Evolutionary conservation across 371 early-diverging fungal genomes (phyloP).

Genomic region (Nematocida sp.): DNA sequence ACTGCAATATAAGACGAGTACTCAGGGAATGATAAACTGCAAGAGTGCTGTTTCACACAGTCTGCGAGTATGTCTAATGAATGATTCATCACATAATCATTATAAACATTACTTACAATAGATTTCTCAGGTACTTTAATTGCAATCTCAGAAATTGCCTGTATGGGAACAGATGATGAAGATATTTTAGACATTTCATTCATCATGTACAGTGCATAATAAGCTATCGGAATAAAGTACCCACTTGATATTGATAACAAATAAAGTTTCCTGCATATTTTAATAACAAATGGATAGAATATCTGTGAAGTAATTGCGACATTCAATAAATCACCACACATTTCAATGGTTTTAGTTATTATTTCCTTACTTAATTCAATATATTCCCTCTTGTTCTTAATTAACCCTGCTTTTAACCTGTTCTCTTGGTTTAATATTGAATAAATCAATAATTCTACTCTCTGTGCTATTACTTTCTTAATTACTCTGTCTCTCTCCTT

Average conservation of each 20-base stretch:
- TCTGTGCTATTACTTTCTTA: slow-evolving; percentile 15
- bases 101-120: slow-evolving; percentile 24
- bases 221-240: slow-evolving; percentile 40
- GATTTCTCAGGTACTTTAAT: slow-evolving; percentile 40
- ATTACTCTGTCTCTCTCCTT: slow-evolving; percentile 31
- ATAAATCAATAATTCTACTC: slow-evolving; percentile 15
- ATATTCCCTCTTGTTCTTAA: slow-evolving; percentile 29
- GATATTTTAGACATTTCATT: slow-evolving; percentile 14
- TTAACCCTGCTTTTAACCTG: neutral
- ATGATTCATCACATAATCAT: slow-evolving; percentile 30
- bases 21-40: slow-evolving; percentile 36
- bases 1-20: slow-evolving; percentile 9
- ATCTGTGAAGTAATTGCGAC: slow-evolving; percentile 11
- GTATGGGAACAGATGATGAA: slow-evolving; percentile 25
- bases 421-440: slow-evolving; percentile 27
- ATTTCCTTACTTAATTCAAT: neutral
- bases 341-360: neutral
- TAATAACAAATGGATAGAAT: slow-evolving; percentile 36
- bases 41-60: slow-evolving; percentile 2
- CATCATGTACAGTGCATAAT: slow-evolving; percentile 50
- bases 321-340: slow-evolving; percentile 14
- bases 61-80: slow-evolving; percentile 17
- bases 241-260: neutral
- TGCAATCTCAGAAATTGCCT: slow-evolving; percentile 6
- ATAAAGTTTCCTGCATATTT: neutral